Evolutionary conservation across 139 green algal species (phyloP), one percentile per base, ranked within the genome.

Genomic region (Chlorella ohadii): DNA sequence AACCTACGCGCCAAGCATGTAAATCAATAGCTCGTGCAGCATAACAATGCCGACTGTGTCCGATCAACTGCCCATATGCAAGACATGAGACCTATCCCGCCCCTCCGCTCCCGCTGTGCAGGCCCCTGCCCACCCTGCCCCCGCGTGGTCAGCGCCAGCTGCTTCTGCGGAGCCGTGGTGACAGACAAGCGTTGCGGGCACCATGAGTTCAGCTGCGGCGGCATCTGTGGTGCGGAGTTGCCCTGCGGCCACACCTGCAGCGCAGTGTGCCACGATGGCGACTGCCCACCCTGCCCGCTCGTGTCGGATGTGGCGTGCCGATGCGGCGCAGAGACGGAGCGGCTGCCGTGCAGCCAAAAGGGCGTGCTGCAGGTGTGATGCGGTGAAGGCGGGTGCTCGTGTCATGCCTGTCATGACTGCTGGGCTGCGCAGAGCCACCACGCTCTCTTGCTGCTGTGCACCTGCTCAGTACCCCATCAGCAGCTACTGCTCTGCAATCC

Each of bases 121-220:
- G 94, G 94, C 13, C 94, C 94, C 41, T 95, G 92, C 87, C 92
- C 94, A 9, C 93, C 92, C 47, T 97, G 94, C 89, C 92, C 94
- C 4, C 86, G 85, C 38, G 75, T 93, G 57, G 86, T 96, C 39
- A 78, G 89, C 23, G 87, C 90, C 13, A 59, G 56, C 39, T 97
- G 94, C 82, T 82, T 92, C 84, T 97, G 94, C 84, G 93, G 92
- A 16, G 89, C 86, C 55, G 56, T 61, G 7, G 57, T 28, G 0
- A 59, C 84, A 28, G 87, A 90, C 74, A 91, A 88, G 74, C 87
- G 94, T 13, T 97, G 94, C 78, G 91, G 90, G 19, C 86, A 89
- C 55, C 75, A 91, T 9, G 79, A 85, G 41, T 96, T 91, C 81
- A 87, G 72, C 74, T 97, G 94, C 81, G 84, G 83, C 55, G 86